Evolutionary conservation across 1,284 basidiomycete genomes (phyloP).

Genomic region (Wolfiporia cocos): DNA sequence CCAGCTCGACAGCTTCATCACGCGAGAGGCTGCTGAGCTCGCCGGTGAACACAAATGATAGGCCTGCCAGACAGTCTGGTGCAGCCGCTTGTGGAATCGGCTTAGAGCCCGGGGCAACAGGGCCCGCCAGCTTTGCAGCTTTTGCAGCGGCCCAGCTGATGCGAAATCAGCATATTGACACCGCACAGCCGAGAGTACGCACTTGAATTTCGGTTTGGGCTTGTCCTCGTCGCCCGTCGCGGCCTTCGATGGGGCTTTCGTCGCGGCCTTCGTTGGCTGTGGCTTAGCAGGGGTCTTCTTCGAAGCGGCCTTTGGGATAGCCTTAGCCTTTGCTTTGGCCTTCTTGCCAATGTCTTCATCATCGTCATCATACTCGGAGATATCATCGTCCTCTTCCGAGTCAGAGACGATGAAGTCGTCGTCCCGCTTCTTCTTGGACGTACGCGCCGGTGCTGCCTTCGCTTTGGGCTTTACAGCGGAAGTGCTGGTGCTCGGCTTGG

Average conservation of each 20-base stretch:
- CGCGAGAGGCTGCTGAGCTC: slow-evolving; percentile 85
- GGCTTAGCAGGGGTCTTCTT: slow-evolving; percentile 17
- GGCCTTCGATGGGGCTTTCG: slow-evolving; percentile 11
- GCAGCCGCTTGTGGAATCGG: slow-evolving; percentile 68
- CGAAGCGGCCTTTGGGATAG: slow-evolving; percentile 12
- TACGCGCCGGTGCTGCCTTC: slow-evolving; percentile 7
- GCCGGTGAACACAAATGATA: slow-evolving; percentile 95
- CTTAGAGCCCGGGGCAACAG: slow-evolving; percentile 76
- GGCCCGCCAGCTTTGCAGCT: slow-evolving; percentile 66
- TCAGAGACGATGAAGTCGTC: slow-evolving; percentile 20
- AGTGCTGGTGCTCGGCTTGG: slow-evolving; percentile 19
- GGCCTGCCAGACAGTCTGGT: slow-evolving; percentile 79
- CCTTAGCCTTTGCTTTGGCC: slow-evolving; percentile 18
- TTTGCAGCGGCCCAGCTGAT: slow-evolving; percentile 60
- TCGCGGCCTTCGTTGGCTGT: slow-evolving; percentile 4
- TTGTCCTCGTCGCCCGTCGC: slow-evolving; percentile 18
- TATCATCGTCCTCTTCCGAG: slow-evolving; percentile 16
- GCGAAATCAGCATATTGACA: background rate
- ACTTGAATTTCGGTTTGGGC: slow-evolving; percentile 31
- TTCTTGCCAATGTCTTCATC: slow-evolving; percentile 23
- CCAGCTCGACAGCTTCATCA: slow-evolving; percentile 84
- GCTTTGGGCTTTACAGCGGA: slow-evolving; percentile 13
- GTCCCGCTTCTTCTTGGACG: slow-evolving; percentile 18
- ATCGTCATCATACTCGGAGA: slow-evolving; percentile 24
- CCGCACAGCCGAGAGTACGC: background rate